Evolutionary conservation across 257 asterid species (phyloP).

Genomic region (Salvia rosmarinus): DNA sequence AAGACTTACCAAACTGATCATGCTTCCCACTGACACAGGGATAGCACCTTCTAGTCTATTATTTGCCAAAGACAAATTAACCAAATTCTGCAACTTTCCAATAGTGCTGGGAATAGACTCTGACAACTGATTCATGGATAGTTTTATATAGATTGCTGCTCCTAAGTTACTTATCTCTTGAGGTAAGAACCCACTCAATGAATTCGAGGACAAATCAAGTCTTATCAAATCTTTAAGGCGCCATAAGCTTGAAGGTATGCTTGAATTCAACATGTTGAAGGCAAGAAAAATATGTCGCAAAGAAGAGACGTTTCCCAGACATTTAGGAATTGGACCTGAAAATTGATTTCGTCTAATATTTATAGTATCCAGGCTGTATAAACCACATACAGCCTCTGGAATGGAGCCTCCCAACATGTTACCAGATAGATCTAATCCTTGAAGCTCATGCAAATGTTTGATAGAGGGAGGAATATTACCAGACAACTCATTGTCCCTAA

Average conservation of each 20-base stretch:
- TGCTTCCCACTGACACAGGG: slow-evolving; percentile 23
- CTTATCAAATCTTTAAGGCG: background rate
- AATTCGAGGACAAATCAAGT: slow-evolving; percentile 24
- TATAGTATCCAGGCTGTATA: too few relatives aligned
- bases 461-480: slow-evolving; percentile 22
- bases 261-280: too few relatives aligned
- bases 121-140: slow-evolving; percentile 26
- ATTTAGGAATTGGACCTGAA: too few relatives aligned
- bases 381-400: too few relatives aligned
- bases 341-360: too few relatives aligned
- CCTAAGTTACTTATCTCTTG: slow-evolving; percentile 26
- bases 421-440: background rate
- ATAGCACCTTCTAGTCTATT: slow-evolving; percentile 24
- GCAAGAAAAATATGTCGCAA: too few relatives aligned
- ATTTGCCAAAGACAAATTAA: background rate
- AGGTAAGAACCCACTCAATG: slow-evolving; percentile 21
- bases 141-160: background rate
- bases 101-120: slow-evolving; percentile 21
- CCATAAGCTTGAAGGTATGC: slow-evolving; percentile 29
- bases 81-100: background rate
- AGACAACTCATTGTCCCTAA: slow-evolving; percentile 9
- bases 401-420: background rate
- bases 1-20: slow-evolving; percentile 17
- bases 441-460: slow-evolving; percentile 20
- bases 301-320: too few relatives aligned